These are phyloP conservation scores for Ballota nigra DNA, from an alignment of 257 asterid species.

Conservation along the genomic window DNA sequence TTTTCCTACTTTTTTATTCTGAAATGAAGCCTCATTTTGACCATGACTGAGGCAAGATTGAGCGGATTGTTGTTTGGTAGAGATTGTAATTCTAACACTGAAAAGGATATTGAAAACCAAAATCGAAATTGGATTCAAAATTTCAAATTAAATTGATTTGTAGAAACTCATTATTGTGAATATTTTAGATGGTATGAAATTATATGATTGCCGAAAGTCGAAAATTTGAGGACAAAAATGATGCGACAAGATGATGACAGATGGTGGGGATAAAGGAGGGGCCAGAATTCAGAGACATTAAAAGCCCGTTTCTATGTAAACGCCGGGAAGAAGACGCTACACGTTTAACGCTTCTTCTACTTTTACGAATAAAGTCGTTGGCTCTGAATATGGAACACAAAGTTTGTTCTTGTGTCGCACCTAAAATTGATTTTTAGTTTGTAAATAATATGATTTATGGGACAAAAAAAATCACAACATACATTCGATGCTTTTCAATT, in stretches of 20 bases:
- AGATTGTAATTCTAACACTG: constrained; percentile 27
- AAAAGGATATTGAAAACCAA: constrained; percentile 8
- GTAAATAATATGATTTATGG: neutral
- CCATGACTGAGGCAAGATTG: constrained; percentile 28
- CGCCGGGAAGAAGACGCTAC: neutral
- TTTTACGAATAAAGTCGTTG: neutral
- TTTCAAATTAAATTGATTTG: neutral
- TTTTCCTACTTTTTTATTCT: neutral
- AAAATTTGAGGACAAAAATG: neutral
- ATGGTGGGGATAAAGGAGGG: constrained; percentile 1
- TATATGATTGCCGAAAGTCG: no score
- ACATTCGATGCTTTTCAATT: neutral
- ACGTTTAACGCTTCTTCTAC: neutral
- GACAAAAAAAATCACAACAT: neutral
- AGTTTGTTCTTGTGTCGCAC: neutral
- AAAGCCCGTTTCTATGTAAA: constrained; percentile 20
- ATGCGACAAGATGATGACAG: neutral
- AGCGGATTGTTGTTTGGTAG: constrained; percentile 2
- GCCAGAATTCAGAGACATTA: neutral
- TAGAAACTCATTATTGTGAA: no score
- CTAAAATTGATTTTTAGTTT: no score
- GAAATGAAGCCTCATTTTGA: constrained; percentile 28
- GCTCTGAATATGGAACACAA: constrained; percentile 1
- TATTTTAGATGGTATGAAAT: neutral
- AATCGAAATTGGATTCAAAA: neutral